These are phyloP conservation scores for Carnegiea gigantea DNA, from an alignment of 179 eudicot species.

Conservation along the genomic window DNA sequence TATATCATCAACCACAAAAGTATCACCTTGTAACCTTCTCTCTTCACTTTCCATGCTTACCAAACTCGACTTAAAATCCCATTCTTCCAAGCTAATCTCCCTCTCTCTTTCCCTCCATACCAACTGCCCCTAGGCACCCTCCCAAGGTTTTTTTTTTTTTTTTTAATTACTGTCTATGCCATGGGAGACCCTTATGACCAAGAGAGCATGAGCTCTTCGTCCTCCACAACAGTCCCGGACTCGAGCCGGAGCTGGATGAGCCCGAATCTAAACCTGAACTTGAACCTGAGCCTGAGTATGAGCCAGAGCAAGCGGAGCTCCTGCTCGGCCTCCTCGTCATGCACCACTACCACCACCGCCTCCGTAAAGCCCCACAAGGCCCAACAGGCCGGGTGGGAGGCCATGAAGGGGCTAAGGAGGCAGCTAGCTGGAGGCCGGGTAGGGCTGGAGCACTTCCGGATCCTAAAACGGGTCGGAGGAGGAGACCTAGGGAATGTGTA, in stretches of 20 bases:
- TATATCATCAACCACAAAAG: not conserved
- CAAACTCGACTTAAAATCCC: constrained; percentile 1
- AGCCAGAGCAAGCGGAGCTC: constrained; percentile 46
- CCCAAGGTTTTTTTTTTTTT: no score
- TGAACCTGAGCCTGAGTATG: not conserved
- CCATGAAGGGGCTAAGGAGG: constrained; percentile 47
- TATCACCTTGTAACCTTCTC: not conserved
- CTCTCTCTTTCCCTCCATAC: constrained; percentile 11
- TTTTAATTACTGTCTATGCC: not conserved
- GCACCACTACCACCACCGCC: constrained; percentile 9
- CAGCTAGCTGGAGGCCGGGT: constrained; percentile 45
- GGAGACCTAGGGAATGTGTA: constrained; percentile 81
- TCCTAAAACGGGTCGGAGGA: constrained; percentile 60
- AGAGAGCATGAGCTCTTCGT: constrained; percentile 52
- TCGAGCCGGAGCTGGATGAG: constrained; percentile 77
- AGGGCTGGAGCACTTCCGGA: constrained; percentile 65
- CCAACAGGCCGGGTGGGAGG: constrained; percentile 74
- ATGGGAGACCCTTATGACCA: constrained; percentile 23
- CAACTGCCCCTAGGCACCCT: constrained; percentile 11
- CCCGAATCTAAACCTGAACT: constrained; percentile 37
- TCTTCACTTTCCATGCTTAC: constrained; percentile 1
- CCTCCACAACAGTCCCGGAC: constrained; percentile 61
- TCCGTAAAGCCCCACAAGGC: constrained; percentile 75
- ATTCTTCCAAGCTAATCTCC: not conserved
- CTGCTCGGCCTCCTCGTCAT: constrained; percentile 31